A percentile compares a stretch with the other conserved stretches of the same genome.
Evolutionary conservation across 2,329 filamentous ascomycete species (phyloP).

Genomic region (Monilinia aucupariae): DNA sequence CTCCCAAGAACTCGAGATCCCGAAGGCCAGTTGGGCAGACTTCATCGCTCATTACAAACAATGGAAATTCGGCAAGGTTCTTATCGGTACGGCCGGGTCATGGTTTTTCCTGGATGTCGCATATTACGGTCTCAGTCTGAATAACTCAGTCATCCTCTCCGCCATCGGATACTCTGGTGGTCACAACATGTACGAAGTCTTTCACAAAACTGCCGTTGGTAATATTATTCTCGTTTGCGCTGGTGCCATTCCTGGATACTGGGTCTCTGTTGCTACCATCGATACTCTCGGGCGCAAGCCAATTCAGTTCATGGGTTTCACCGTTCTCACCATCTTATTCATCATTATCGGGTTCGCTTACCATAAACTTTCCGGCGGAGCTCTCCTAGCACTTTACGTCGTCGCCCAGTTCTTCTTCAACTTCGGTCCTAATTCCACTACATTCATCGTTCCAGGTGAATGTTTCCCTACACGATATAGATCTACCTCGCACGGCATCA

Average conservation of each 20-base stretch:
- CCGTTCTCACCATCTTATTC: conserved; percentile 56
- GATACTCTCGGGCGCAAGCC: conserved; percentile 74
- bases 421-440: conserved; percentile 62
- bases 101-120: conserved; percentile 71
- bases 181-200: conserved; percentile 57
- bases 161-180: conserved; percentile 68
- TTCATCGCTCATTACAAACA: conserved; percentile 66
- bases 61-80: conserved; percentile 65
- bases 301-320: conserved; percentile 62
- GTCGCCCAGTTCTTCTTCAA: conserved; percentile 64
- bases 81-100: conserved; percentile 72
- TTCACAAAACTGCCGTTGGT: conserved; percentile 69
- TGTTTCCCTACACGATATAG: conserved; percentile 38
- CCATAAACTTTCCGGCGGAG: conserved; percentile 43
- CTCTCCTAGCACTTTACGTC: conserved; percentile 57
- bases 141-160: conserved; percentile 66
- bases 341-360: conserved; percentile 58
- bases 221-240: conserved; percentile 74
- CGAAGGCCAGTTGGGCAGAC: conserved; percentile 67
- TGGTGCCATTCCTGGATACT: conserved; percentile 75
- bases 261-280: conserved; percentile 67
- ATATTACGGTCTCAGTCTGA: conserved; percentile 59
- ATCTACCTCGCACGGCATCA: conserved; percentile 37
- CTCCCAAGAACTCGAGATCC: conserved; percentile 44
- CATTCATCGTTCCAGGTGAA: conserved; percentile 72